Evolutionary conservation across 345 rosid species (phyloP).

Genomic region (Hirschfeldia incana): DNA sequence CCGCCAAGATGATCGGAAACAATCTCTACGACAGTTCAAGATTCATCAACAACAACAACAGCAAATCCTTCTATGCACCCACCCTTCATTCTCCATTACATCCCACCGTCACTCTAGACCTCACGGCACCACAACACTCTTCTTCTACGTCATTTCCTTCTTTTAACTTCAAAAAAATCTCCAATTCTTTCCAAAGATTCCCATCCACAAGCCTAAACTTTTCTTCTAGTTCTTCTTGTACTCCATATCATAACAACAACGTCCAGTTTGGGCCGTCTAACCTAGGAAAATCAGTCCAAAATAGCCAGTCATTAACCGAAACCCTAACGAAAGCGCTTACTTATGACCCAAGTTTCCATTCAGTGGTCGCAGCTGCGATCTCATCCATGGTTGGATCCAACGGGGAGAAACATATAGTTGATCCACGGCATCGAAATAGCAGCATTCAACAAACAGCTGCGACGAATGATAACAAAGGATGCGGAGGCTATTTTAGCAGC

Average conservation of each 20-base stretch:
- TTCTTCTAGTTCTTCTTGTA: constrained; percentile 43
- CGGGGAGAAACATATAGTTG: constrained; percentile 25
- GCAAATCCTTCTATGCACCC: constrained; percentile 45
- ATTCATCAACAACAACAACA: constrained; percentile 39
- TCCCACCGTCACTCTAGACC: constrained; percentile 89
- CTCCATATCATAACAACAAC: constrained; percentile 36
- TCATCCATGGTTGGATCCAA: constrained; percentile 61
- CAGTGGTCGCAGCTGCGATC: constrained; percentile 71
- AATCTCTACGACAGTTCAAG: constrained; percentile 52
- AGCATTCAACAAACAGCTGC: constrained; percentile 28
- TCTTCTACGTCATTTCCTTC: constrained; percentile 46
- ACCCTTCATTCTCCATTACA: constrained; percentile 44
- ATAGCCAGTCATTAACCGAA: constrained; percentile 57
- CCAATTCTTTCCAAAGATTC: constrained; percentile 45
- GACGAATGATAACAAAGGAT: constrained; percentile 46
- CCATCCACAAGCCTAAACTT: constrained; percentile 57
- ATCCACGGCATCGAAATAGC: constrained; percentile 10
- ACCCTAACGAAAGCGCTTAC: constrained; percentile 64
- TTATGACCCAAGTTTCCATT: constrained; percentile 62
- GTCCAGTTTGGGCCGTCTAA: constrained; percentile 33
- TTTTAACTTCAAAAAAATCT: constrained; percentile 44
- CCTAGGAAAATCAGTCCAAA: constrained; percentile 41
- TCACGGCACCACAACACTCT: constrained; percentile 51
- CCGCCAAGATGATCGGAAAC: constrained; percentile 51
- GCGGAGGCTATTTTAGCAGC: constrained; percentile 49